phyloP scores from a whole-genome alignment of 2,329 filamentous ascomycete species.

The Clonostachys chloroleuca region DNA sequence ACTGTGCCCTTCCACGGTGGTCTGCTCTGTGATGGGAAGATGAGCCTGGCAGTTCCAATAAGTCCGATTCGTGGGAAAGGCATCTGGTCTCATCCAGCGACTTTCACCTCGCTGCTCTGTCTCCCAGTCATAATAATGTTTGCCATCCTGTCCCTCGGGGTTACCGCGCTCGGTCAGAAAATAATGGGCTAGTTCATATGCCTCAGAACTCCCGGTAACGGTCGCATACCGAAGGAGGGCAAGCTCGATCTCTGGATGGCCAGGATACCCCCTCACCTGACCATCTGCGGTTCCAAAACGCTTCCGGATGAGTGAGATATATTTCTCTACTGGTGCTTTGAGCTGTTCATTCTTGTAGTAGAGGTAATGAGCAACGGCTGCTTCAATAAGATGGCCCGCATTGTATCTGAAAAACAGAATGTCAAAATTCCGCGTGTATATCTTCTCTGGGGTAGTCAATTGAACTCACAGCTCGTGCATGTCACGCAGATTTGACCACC shows the following conservation, averaged over 20 bases:
- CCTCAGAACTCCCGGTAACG: slow-evolving; percentile 23
- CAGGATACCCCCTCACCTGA: slow-evolving; percentile 55
- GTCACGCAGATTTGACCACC: slow-evolving; percentile 56
- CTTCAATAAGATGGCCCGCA: slow-evolving; percentile 58
- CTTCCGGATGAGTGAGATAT: slow-evolving; percentile 44
- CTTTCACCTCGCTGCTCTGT: slow-evolving; percentile 42
- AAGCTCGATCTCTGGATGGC: slow-evolving; percentile 44
- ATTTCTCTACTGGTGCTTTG: slow-evolving; percentile 46
- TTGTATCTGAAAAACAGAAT: slow-evolving; percentile 40
- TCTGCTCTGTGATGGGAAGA: slow-evolving; percentile 45
- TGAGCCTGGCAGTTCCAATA: slow-evolving; percentile 55
- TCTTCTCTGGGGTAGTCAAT: neutral
- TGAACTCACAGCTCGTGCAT: slow-evolving; percentile 52
- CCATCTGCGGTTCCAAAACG: slow-evolving; percentile 44
- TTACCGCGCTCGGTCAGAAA: slow-evolving; percentile 57
- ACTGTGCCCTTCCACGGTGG: slow-evolving; percentile 52
- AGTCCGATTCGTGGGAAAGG: slow-evolving; percentile 32
- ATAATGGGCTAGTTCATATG: slow-evolving; percentile 44
- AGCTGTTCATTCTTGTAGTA: slow-evolving; percentile 46
- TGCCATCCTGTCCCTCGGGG: slow-evolving; percentile 37
- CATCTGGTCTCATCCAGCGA: slow-evolving; percentile 37
- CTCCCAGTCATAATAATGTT: slow-evolving; percentile 51
- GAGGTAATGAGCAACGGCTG: slow-evolving; percentile 49
- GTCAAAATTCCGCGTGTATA: neutral
- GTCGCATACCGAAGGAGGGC: slow-evolving; percentile 31